Evolutionary conservation across 1,284 basidiomycete species (phyloP), one percentile per base, ranked within the genome.

Genomic region (Ustilago curta): DNA sequence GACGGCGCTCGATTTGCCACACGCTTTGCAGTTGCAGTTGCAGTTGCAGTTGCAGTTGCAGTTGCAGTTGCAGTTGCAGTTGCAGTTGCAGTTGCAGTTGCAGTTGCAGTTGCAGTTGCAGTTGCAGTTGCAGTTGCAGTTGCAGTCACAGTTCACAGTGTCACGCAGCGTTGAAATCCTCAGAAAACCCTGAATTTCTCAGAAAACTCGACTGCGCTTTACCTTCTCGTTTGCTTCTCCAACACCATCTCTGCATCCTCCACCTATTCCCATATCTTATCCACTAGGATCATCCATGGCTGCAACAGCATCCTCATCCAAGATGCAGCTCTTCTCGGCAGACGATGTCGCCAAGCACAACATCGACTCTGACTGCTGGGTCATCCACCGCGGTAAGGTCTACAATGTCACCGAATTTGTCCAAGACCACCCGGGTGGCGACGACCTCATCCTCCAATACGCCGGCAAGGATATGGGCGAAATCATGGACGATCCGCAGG

Each of bases 391-490:
- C 21, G 87, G 86, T 51, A 82, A 84, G 44, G 87, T 88, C 32
- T 88, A 87, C 83, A 86, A 88, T 67, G 78, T 88, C 51, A 87
- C 88, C 45, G 73, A 84, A 6, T 88, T 88, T 76, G 78, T 87
- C 23, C 76, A 81, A 21, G 87, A 88, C 77, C 88, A 88, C 69
- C 81, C 83, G 6, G 84, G 88, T 59, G 88, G 88, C 40, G 88
- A 88, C 68, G 87, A 88, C 71, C 83, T 88, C 58, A 79, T 88
- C 63, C 60, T 87, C 18, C 87, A 90, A 54, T 89, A 91, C 85
- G 94, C 93, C 3, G 95, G 94, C 54, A 90, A 91, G 86, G 94
- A 97, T 83, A 89, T 98, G 58, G 91, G 89, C 37, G 87, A 86
- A 19, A 87, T 91, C 68, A 98, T 99, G 96, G 89, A 89, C 80